These are phyloP conservation scores for Talaromyces amestolkiae DNA, from an alignment of 2,329 filamentous ascomycete genomes.

Conservation along the genomic window DNA sequence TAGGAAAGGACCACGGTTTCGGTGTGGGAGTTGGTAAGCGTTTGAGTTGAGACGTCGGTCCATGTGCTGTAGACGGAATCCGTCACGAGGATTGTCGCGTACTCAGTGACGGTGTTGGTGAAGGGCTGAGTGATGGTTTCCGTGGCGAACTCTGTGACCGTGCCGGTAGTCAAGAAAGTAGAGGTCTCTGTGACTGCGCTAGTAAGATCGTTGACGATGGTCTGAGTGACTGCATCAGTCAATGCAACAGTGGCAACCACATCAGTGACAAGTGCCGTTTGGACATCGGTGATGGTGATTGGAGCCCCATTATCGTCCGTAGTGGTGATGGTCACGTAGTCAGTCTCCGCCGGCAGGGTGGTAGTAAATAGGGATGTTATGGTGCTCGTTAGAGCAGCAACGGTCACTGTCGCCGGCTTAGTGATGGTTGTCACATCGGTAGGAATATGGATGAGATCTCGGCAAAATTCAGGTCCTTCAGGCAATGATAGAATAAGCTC, in stretches of 20 bases:
- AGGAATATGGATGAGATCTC: conserved; percentile 3
- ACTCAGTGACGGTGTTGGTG: background rate
- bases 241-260: background rate
- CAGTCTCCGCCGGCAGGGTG: background rate
- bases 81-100: background rate
- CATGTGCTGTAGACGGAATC: background rate
- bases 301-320: background rate
- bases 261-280: background rate
- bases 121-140: background rate
- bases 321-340: background rate
- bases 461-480: background rate
- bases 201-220: background rate
- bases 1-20: background rate
- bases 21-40: background rate
- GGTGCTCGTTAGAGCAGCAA: background rate
- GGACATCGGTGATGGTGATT: background rate
- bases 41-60: background rate
- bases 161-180: background rate
- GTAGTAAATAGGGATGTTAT: background rate
- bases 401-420: background rate
- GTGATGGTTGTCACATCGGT: conserved; percentile 4
- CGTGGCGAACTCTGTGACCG: background rate
- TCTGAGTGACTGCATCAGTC: background rate
- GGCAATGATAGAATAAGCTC: background rate
- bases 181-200: background rate